Evolutionary conservation across 116 monocot species (phyloP).

Genomic region (Phalaenopsis hybrid): DNA sequence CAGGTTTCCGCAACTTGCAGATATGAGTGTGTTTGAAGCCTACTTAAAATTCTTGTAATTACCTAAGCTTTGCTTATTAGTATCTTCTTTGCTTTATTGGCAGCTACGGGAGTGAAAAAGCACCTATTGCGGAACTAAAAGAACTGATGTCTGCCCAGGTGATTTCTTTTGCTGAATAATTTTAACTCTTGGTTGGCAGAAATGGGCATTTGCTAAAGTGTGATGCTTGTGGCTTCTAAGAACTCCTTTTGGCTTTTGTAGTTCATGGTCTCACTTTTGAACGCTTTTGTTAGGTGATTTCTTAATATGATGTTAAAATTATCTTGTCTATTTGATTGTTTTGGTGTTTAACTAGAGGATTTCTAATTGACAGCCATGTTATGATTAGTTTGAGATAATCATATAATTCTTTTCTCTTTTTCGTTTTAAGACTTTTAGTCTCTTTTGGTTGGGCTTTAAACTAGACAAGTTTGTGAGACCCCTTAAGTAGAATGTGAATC

Average conservation of each 20-base stretch:
- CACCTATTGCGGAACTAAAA: slow-evolving; percentile 57
- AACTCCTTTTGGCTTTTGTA: not conserved
- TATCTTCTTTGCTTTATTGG: slow-evolving; percentile 13
- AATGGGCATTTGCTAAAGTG: not conserved
- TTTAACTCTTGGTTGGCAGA: not conserved
- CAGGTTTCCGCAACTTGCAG: not conserved
- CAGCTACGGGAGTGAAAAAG: slow-evolving; percentile 81
- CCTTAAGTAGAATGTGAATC: too few relatives aligned
- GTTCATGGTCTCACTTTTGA: not conserved
- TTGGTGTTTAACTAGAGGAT: not conserved
- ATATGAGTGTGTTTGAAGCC: not conserved
- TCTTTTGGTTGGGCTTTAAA: not conserved
- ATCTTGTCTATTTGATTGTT: not conserved
- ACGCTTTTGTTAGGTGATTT: not conserved
- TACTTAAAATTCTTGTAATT: not conserved
- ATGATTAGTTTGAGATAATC: not conserved
- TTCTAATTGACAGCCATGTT: not conserved
- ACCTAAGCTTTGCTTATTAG: not conserved
- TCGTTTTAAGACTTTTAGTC: not conserved
- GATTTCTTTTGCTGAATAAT: not conserved
- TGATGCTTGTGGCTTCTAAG: not conserved
- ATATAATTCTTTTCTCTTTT: not conserved
- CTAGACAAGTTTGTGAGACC: not conserved
- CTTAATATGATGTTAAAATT: not conserved
- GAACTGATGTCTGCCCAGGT: slow-evolving; percentile 26